Evolutionary conservation across 495 filamentous ascomycete genomes (phyloP).

Genomic region (Monascus purpureus): DNA sequence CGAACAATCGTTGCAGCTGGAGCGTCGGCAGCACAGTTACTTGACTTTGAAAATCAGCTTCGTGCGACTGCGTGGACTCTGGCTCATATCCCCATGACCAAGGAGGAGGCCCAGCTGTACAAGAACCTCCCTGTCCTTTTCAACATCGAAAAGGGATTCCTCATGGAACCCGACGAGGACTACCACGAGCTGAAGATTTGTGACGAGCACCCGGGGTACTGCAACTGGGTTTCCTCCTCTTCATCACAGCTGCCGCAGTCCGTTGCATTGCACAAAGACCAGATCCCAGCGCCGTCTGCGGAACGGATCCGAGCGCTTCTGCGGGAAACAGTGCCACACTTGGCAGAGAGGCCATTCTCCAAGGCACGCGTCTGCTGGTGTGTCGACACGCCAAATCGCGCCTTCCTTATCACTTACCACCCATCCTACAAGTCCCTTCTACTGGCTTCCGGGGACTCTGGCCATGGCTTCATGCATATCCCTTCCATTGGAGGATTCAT

Average conservation of each 20-base stretch:
- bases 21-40: constrained; percentile 18
- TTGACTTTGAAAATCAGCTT: constrained; percentile 28
- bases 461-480: constrained; percentile 24
- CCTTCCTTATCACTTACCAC: constrained; percentile 26
- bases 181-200: constrained; percentile 35
- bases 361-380: constrained; percentile 36
- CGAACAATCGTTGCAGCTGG: constrained; percentile 25
- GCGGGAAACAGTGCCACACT: constrained; percentile 27
- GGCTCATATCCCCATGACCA: constrained; percentile 31
- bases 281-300: constrained; percentile 30
- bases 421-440: constrained; percentile 18
- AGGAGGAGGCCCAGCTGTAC: constrained; percentile 24
- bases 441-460: constrained; percentile 25
- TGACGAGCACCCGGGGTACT: constrained; percentile 38
- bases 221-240: constrained; percentile 15
- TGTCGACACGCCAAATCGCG: constrained; percentile 33
- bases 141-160: constrained; percentile 37
- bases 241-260: constrained; percentile 10
- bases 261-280: constrained; percentile 21
- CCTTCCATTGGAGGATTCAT: constrained; percentile 23
- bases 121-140: constrained; percentile 34
- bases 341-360: constrained; percentile 23
- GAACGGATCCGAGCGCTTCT: constrained; percentile 24
- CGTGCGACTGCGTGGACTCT: constrained; percentile 33
- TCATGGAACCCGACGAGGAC: constrained; percentile 37